A percentile compares a stretch with the other conserved stretches of the same genome.
Conservation (phyloP, 1,284 basidiomycete species). For the Caloboletus inedulis region DNA sequence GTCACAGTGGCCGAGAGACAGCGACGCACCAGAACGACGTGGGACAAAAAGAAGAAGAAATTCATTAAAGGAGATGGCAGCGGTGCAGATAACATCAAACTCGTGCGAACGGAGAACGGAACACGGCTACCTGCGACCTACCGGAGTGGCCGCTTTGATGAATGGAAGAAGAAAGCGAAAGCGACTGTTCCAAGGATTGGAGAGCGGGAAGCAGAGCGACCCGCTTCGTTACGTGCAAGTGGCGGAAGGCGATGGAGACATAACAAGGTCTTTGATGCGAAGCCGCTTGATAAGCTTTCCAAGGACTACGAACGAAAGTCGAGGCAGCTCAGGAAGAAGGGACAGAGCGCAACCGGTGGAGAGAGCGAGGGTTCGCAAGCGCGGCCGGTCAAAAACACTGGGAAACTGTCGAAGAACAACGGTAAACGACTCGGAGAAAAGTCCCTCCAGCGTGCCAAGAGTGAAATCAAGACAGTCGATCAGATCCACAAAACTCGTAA, state of each 20-base stretch:
- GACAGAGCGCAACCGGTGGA: constrained; percentile 26
- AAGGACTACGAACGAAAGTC: constrained; percentile 71
- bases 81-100: constrained; percentile 92
- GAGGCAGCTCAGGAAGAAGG: constrained; percentile 57
- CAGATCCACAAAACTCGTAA: constrained; percentile 80
- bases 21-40: constrained; percentile 64
- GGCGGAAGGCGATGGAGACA: constrained; percentile 67
- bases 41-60: constrained; percentile 98
- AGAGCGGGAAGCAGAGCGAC: constrained; percentile 50
- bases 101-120: constrained; percentile 93
- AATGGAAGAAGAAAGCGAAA: constrained; percentile 85
- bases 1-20: constrained; percentile 56
- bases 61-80: constrained; percentile 84
- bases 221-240: constrained; percentile 30
- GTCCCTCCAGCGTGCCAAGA: constrained; percentile 60
- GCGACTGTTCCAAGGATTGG: constrained; percentile 76
- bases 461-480: constrained; percentile 78
- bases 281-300: constrained; percentile 68
- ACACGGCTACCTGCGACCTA: constrained; percentile 91
- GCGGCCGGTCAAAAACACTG: constrained; percentile 15
- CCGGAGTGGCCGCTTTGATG: constrained; percentile 90
- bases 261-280: constrained; percentile 55
- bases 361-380: constrained; percentile 18
- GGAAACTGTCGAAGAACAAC: constrained; percentile 28
- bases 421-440: constrained; percentile 56